Evolutionary conservation across 1,284 basidiomycete genomes (phyloP).

Genomic region (Athelia psychrophila): DNA sequence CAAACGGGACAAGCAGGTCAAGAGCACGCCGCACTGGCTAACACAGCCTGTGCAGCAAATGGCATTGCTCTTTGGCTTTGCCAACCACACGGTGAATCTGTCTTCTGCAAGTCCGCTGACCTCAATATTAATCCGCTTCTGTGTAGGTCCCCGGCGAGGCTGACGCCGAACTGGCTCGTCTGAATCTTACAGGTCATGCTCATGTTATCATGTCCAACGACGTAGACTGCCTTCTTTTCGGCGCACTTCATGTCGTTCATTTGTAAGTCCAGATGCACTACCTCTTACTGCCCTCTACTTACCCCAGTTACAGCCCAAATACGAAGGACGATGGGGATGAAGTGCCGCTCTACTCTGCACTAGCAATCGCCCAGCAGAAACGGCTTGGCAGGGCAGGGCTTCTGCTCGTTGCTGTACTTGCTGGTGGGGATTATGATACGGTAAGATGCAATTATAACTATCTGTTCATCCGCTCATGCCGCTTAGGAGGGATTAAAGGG

Average conservation of each 20-base stretch:
- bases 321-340: constrained; percentile 63
- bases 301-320: constrained; percentile 51
- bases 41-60: constrained; percentile 74
- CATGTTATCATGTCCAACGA: constrained; percentile 94
- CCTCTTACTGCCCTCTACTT: constrained; percentile 24
- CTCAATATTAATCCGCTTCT: constrained; percentile 1
- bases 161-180: constrained; percentile 91
- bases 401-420: constrained; percentile 83
- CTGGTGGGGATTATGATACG: constrained; percentile 89
- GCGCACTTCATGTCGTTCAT: constrained; percentile 78
- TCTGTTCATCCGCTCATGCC: background rate
- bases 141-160: constrained; percentile 91
- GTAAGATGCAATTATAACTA: background rate
- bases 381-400: constrained; percentile 71
- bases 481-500: constrained; percentile 52
- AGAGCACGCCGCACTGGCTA: constrained; percentile 60
- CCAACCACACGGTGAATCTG: constrained; percentile 70
- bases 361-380: constrained; percentile 39
- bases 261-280: constrained; percentile 43
- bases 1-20: constrained; percentile 79
- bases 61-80: constrained; percentile 86
- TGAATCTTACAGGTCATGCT: constrained; percentile 79
- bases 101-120: background rate
- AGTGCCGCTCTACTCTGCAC: constrained; percentile 41
- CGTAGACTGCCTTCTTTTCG: constrained; percentile 90